phyloP scores from a whole-genome alignment of 768 basidiomycete species.

The Neoboletus magnificus region DNA sequence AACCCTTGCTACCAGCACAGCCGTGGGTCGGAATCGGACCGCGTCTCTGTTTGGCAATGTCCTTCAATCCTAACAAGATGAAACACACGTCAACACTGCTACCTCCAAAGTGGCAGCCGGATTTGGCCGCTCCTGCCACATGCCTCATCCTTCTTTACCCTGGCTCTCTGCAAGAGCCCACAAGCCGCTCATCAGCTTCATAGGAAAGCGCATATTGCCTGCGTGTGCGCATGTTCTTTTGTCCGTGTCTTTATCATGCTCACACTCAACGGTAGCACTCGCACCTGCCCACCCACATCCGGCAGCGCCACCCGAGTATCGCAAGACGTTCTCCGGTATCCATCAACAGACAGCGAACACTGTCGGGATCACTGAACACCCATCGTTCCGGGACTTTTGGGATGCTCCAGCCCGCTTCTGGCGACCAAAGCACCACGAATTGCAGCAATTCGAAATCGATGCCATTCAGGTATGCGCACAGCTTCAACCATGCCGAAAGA shows the following conservation, averaged over 20 bases:
- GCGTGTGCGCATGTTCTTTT: constrained; percentile 33
- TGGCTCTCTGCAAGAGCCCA: constrained; percentile 42
- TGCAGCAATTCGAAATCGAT: constrained; percentile 61
- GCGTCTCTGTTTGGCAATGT: constrained; percentile 16
- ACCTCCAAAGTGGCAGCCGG: background rate
- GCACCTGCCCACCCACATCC: constrained; percentile 56
- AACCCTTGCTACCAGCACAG: constrained; percentile 11
- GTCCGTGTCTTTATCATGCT: background rate
- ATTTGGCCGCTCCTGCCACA: constrained; percentile 4
- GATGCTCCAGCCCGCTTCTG: constrained; percentile 61
- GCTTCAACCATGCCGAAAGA: background rate
- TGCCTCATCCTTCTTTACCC: constrained; percentile 36
- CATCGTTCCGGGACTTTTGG: constrained; percentile 54
- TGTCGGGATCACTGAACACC: constrained; percentile 1
- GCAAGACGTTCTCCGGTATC: constrained; percentile 47
- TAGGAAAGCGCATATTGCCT: constrained; percentile 56
- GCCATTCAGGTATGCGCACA: constrained; percentile 53
- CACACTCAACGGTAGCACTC: constrained; percentile 31
- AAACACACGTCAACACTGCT: constrained; percentile 15
- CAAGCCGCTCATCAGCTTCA: constrained; percentile 59
- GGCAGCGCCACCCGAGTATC: constrained; percentile 60
- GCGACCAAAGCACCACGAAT: constrained; percentile 45
- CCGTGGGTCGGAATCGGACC: constrained; percentile 9
- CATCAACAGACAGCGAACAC: constrained; percentile 32
- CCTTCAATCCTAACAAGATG: constrained; percentile 18